Base-by-base conservation (phyloP, 2,329 filamentous ascomycete species). In the Fusarium napiforme region DNA sequence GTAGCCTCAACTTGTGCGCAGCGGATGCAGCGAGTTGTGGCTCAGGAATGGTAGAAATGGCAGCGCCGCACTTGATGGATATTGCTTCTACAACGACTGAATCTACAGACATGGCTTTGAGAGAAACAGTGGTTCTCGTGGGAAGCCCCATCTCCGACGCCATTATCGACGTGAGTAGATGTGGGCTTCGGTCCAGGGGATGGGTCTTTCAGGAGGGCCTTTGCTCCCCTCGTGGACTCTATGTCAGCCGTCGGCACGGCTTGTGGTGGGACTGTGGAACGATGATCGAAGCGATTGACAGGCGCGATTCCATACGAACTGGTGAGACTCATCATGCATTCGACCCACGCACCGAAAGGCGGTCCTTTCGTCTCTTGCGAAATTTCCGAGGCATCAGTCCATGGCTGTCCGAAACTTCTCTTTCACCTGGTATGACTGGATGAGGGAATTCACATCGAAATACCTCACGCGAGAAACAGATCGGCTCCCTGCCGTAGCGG, bases 251-350 rank as follows among this genome's bases (percentile, higher is more conserved):
- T 7, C 23, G 43, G 1, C 43, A 28, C 23, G 43, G 43, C 11
- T 46, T 46, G 11, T 46, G 2, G 7, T 46, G 43, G 43, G 43
- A 46, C 4, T 46, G 43, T 2, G 43, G 43, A 19, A 28, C 43
- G 4, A 19, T 46, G 43, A 46, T 46, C 7, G 26, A 28, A 6
- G 7, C 7, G 18, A 46, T 46, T 28, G 43, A 46, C 43, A 7
- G 4, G 26, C 4, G 26, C 6, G 26, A 26, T 26, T 0, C 43
- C 0, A 46, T 46, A 46, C 4, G 2, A 0, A 28, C 43, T 0
- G 8, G 23, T 0, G 43, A 46, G 4, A 3, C 23, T 9, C 2
- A 26, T 46, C 43, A 46, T 26, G 23, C 23, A 3, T 46, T 46
- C 5, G 4, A 46, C 23, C 43, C 43, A 46, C 43, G 43, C 4